Evolutionary conservation across 108 stramenopile genomes (phyloP).

Genomic region (Conticribra weissflogii): DNA sequence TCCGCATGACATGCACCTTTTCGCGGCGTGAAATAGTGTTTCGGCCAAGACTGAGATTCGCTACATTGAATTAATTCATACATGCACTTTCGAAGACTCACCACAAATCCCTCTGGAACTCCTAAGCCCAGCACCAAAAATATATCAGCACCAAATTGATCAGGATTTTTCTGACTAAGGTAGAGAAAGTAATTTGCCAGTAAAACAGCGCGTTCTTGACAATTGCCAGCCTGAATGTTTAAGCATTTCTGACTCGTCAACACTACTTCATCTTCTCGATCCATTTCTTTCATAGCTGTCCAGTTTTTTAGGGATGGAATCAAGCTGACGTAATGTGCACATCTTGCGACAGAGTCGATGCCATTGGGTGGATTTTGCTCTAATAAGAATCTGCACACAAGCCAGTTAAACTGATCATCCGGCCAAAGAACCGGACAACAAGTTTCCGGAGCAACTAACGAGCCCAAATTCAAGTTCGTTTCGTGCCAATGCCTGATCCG

Average conservation of each 20-base stretch:
- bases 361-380: constrained; percentile 61
- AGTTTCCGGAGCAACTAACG: background rate
- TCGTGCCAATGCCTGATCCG: constrained; percentile 21
- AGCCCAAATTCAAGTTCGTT: background rate
- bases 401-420: constrained; percentile 23
- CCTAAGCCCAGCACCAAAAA: constrained; percentile 63
- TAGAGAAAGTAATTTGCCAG: constrained; percentile 71
- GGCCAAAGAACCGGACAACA: constrained; percentile 39
- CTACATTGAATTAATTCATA: background rate
- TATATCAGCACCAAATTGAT: constrained; percentile 27
- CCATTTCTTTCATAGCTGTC: constrained; percentile 56
- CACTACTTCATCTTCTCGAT: constrained; percentile 53
- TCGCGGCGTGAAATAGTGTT: constrained; percentile 14
- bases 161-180: constrained; percentile 43
- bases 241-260: constrained; percentile 71
- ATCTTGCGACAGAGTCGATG: constrained; percentile 31
- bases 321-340: constrained; percentile 70
- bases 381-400: constrained; percentile 50
- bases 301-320: constrained; percentile 73
- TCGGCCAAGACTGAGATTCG: background rate
- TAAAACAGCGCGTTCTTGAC: constrained; percentile 75
- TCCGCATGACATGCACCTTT: constrained; percentile 30
- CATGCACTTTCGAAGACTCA: constrained; percentile 11
- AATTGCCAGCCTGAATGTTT: constrained; percentile 75
- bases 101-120: constrained; percentile 66